These are phyloP conservation scores for Gnaphalium uliginosum DNA, from an alignment of 129 eudicot genomes.

Conservation along the genomic window DNA sequence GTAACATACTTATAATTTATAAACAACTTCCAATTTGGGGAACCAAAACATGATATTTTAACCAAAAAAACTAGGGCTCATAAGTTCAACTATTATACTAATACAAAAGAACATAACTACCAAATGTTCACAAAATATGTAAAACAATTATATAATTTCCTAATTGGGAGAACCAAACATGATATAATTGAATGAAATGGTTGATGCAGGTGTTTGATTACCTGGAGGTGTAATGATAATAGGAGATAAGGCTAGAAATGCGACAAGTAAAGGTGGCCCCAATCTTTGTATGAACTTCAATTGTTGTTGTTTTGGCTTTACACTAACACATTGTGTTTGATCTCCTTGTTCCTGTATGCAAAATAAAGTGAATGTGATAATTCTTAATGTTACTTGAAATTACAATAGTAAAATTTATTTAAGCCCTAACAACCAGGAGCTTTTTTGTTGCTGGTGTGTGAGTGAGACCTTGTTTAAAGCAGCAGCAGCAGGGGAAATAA, in stretches of 20 bases:
- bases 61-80: too few species aligned
- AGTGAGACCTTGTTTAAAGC: slow-evolving; percentile 37
- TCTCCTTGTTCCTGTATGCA: slow-evolving; percentile 26
- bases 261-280: slow-evolving; percentile 61
- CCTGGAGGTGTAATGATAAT: slow-evolving; percentile 53
- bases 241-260: slow-evolving; percentile 68
- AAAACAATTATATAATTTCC: neutral
- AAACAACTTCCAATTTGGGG: too few species aligned
- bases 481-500: slow-evolving; percentile 26
- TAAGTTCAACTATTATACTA: too few species aligned
- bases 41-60: too few species aligned
- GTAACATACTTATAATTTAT: too few species aligned
- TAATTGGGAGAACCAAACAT: too few species aligned
- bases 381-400: neutral
- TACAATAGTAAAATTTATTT: neutral
- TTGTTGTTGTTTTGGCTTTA: slow-evolving; percentile 23
- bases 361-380: neutral
- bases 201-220: slow-evolving; percentile 21
- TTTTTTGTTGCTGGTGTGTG: slow-evolving; percentile 24
- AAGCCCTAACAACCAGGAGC: slow-evolving; percentile 3
- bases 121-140: neutral
- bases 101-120: neutral
- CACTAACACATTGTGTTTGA: neutral
- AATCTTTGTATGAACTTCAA: slow-evolving; percentile 48
- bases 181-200: slow-evolving; percentile 16